Evolutionary conservation across 345 rosid species (phyloP).

Genomic region (Capsella bursapastoris): DNA sequence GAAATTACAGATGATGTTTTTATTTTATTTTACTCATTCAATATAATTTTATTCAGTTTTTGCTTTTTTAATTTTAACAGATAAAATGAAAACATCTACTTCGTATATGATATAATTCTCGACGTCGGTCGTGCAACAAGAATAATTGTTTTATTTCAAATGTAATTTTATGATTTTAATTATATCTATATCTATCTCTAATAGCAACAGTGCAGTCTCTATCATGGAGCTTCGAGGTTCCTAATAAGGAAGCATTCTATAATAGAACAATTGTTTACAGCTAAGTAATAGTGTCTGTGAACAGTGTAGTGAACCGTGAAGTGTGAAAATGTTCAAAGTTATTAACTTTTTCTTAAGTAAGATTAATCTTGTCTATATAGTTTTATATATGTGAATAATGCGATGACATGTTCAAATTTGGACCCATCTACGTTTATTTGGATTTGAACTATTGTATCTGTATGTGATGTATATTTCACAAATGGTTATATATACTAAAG

Average conservation of each 20-base stretch:
- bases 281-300: constrained; percentile 6
- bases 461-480: not conserved
- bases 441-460: not conserved
- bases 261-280: constrained; percentile 32
- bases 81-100: not conserved
- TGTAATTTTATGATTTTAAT: not conserved
- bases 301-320: not conserved
- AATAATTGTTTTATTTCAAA: not conserved
- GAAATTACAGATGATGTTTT: not conserved
- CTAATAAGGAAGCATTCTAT: constrained; percentile 16
- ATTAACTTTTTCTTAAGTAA: not conserved
- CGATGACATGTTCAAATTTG: constrained; percentile 1
- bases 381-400: not conserved
- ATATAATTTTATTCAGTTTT: constrained; percentile 6
- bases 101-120: not conserved
- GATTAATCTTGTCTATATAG: not conserved
- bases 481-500: too few relatives aligned
- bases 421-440: not conserved
- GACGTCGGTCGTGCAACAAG: constrained; percentile 20
- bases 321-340: constrained; percentile 20
- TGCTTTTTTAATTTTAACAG: not conserved
- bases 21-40: not conserved
- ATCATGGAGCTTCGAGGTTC: constrained; percentile 30
- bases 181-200: not conserved
- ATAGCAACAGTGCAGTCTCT: constrained; percentile 35